Percentiles rank a stretch among this genome's conserved stretches.
These are phyloP conservation scores for Saposhnikovia divaricata DNA, from an alignment of 129 eudicot genomes.

Conservation along the genomic window DNA sequence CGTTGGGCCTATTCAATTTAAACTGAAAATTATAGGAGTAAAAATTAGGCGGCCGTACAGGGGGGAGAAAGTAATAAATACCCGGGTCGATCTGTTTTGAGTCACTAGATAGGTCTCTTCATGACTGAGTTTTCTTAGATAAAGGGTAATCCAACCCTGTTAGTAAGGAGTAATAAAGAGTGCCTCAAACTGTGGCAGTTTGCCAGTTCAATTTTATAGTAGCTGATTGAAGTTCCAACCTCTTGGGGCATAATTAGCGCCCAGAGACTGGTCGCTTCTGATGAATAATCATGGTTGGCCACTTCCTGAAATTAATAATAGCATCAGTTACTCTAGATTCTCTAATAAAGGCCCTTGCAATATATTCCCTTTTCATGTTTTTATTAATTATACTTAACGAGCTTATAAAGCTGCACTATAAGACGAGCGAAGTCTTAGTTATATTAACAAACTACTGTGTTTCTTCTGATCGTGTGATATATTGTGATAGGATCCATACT, in stretches of 20 bases:
- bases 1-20: not conserved
- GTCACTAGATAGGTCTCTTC: not conserved
- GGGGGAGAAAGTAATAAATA: not conserved
- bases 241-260: not conserved
- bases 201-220: not conserved
- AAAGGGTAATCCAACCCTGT: not conserved
- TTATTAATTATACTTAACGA: not conserved
- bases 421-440: not conserved
- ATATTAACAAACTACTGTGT: not conserved
- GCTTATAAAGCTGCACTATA: not conserved
- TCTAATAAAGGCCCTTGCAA: not conserved
- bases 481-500: slow-evolving; percentile 10
- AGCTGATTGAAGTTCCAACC: not conserved
- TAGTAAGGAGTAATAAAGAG: not conserved
- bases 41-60: not conserved
- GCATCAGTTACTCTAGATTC: not conserved
- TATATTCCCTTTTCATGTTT: not conserved
- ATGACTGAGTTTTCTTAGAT: not conserved
- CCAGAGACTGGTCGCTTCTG: not conserved
- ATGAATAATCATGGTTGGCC: not conserved
- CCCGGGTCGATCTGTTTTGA: not conserved
- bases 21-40: not conserved
- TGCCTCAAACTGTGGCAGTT: not conserved
- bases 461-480: not conserved
- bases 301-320: not conserved